Evolutionary conservation across 139 green algal genomes (phyloP).

Genomic region (Chlorella sp.): DNA sequence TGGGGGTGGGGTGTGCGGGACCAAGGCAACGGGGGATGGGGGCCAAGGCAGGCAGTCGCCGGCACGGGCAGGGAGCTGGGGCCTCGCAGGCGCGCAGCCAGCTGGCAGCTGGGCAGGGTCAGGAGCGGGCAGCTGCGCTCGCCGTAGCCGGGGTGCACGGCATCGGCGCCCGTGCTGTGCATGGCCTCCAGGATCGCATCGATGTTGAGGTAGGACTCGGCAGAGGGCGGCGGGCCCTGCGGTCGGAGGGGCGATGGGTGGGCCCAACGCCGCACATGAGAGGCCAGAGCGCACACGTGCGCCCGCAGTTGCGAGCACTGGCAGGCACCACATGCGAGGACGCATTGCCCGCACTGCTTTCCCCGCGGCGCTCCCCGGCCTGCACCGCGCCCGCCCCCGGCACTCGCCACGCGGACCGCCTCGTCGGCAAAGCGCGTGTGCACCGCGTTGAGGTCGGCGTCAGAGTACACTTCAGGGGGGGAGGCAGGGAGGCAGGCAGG

Average conservation of each 20-base stretch:
- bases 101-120: too few relatives aligned
- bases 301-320: too few relatives aligned
- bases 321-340: too few relatives aligned
- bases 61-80: too few relatives aligned
- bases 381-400: background rate
- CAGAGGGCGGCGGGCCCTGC: conserved; percentile 63
- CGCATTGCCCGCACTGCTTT: too few relatives aligned
- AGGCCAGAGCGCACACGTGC: background rate
- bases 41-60: too few relatives aligned
- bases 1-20: background rate
- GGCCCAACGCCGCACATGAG: background rate
- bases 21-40: too few relatives aligned
- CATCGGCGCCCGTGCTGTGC: conserved; percentile 51
- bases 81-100: too few relatives aligned
- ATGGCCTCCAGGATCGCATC: conserved; percentile 68
- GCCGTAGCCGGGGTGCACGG: conserved; percentile 82
- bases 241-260: background rate
- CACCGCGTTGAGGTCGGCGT: conserved; percentile 64
- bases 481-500: too few relatives aligned
- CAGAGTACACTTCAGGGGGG: conserved; percentile 81
- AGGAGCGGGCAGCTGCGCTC: too few relatives aligned
- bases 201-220: conserved; percentile 78
- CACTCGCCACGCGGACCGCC: conserved; percentile 65
- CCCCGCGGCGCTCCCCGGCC: too few relatives aligned
- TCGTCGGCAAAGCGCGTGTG: conserved; percentile 71